Percentiles rank a stretch among this genome's conserved stretches.
These are phyloP conservation scores for Pseudogymnoascus sp. DNA, from an alignment of 2,329 filamentous ascomycete genomes.

Conservation along the genomic window DNA sequence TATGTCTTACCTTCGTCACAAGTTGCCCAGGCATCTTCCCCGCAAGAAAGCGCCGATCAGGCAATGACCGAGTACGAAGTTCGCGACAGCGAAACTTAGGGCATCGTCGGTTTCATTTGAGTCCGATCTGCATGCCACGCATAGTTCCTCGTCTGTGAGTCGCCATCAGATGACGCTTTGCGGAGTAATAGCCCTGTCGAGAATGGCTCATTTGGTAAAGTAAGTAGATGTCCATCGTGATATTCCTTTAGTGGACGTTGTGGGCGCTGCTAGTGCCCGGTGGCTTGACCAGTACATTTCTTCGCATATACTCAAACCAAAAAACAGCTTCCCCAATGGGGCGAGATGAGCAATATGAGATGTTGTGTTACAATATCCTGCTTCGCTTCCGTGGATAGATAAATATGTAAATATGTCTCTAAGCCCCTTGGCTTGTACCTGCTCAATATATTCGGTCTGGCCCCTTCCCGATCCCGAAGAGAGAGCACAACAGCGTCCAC, in stretches of 20 bases:
- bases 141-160: background rate
- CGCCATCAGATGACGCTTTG: background rate
- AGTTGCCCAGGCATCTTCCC: background rate
- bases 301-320: background rate
- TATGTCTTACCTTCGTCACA: background rate
- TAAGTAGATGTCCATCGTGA: background rate
- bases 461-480: background rate
- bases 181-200: slow-evolving; percentile 8
- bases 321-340: background rate
- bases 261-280: background rate
- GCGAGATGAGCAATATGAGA: background rate
- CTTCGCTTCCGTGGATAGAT: background rate
- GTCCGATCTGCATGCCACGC: background rate
- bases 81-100: background rate
- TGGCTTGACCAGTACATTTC: background rate
- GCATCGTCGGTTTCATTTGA: slow-evolving; percentile 4
- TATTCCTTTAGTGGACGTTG: background rate
- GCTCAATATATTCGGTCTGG: background rate
- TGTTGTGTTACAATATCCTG: background rate
- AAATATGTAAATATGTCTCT: background rate
- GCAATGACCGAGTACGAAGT: background rate
- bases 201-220: background rate
- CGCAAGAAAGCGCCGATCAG: background rate
- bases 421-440: background rate
- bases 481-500: background rate